Evolutionary conservation across 1,284 basidiomycete genomes (phyloP).

Genomic region (Pseudozyma hubeiensis): DNA sequence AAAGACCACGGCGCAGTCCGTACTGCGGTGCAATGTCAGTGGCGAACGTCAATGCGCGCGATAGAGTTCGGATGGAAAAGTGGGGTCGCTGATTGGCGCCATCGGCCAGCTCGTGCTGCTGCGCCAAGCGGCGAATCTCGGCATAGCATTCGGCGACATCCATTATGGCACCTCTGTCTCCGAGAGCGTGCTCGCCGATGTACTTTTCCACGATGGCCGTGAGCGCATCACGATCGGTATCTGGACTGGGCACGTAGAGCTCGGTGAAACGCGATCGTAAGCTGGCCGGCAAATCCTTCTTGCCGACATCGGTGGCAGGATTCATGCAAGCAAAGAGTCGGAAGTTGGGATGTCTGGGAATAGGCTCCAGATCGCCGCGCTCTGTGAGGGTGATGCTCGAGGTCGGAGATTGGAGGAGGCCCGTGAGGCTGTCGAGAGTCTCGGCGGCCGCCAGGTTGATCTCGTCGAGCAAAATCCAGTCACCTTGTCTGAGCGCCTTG

Average conservation of each 20-base stretch:
- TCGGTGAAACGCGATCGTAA: conserved; percentile 94
- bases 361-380: conserved; percentile 88
- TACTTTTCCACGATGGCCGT: conserved; percentile 89
- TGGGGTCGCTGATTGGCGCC: conserved; percentile 95
- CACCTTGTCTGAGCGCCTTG: conserved; percentile 86
- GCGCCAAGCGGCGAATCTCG: conserved; percentile 82
- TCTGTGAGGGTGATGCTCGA: conserved; percentile 94
- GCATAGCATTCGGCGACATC: conserved; percentile 92
- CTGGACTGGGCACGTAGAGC: conserved; percentile 92
- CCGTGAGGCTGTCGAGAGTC: conserved; percentile 91
- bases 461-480: conserved; percentile 97
- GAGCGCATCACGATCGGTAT: conserved; percentile 89
- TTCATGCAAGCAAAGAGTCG: conserved; percentile 99
- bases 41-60: conserved; percentile 90
- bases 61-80: conserved; percentile 95
- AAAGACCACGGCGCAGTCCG: conserved; percentile 82
- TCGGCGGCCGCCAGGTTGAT: conserved; percentile 94
- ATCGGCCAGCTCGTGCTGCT: conserved; percentile 87
- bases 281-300: conserved; percentile 92
- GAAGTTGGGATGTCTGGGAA: conserved; percentile 93
- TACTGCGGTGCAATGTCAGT: conserved; percentile 83
- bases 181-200: conserved; percentile 83
- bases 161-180: conserved; percentile 88
- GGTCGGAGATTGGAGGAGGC: conserved; percentile 83
- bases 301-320: conserved; percentile 97